Conservation (phyloP, 1,139 yeast species). For the Sugiyamaella neomexicana region DNA sequence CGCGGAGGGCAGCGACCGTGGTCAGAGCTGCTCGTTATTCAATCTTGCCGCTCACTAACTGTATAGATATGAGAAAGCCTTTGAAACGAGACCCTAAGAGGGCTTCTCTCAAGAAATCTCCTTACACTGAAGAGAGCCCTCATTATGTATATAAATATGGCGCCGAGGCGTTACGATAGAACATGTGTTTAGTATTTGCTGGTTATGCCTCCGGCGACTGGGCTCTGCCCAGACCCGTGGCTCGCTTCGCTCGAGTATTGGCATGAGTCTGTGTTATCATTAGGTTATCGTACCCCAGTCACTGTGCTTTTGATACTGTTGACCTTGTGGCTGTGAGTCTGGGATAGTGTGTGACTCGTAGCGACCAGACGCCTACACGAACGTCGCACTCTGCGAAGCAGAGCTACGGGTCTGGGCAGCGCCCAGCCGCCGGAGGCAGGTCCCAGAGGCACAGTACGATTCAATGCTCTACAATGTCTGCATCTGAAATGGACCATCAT, state of each 20-base stretch:
- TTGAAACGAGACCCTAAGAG: slow-evolving; percentile 54
- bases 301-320: too few species aligned
- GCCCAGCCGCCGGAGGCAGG: not conserved
- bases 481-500: slow-evolving; percentile 55
- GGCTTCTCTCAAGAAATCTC: slow-evolving; percentile 32
- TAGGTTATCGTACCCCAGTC: too few species aligned
- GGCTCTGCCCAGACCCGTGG: not conserved
- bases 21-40: too few species aligned
- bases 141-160: slow-evolving; percentile 31
- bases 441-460: too few species aligned
- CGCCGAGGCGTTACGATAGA: slow-evolving; percentile 20
- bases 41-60: too few species aligned
- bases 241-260: not conserved
- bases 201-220: too few species aligned
- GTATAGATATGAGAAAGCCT: slow-evolving; percentile 46
- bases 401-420: not conserved
- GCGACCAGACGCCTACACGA: not conserved
- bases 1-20: too few species aligned
- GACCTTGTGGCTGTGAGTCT: too few species aligned
- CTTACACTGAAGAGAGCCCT: slow-evolving; percentile 32
- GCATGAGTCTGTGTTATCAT: slow-evolving; percentile 1
- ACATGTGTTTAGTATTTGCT: not conserved
- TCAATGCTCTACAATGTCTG: slow-evolving; percentile 25
- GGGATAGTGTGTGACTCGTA: too few species aligned
- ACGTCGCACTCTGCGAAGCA: not conserved